Base-by-base conservation (phyloP, 306 rosid species). In the Styphnolobium japonicum region DNA sequence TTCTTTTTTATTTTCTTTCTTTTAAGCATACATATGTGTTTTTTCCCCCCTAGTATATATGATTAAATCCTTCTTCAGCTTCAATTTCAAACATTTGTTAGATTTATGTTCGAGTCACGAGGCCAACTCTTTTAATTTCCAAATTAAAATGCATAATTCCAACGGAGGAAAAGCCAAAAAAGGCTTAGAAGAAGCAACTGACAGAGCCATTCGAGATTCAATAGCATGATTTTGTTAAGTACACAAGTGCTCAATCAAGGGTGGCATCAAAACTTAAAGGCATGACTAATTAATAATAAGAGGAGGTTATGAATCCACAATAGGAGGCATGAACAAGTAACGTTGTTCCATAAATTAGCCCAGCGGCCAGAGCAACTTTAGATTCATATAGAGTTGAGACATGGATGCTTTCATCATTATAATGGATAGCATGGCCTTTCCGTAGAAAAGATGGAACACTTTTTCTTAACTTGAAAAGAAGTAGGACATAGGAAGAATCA, bases 391-490 rank as follows among this genome's bases (percentile, higher is more conserved):
- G 63, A 48, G 31, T 34, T 23, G 80, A 67, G 37, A 0, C 77
- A 34, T 4, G 69, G 71, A 25, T 16, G 16, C 67, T 77, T 67
- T 76, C 39, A 71, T 21, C 66, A 46, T 49, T 22, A 27, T 77
- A 16, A 67, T 73, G 67, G 76, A 49, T 58, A 51, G 49, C 67
- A 80, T 45, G 48, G 77, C 39, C 56, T 81, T 64, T 71, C 55
- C 8, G 62, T 19, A 16, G 43, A 80, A 56, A 64, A 84, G 85
- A 76, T 55, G 73, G 71, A 64, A 43, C 76, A 58, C 15, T 65
- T 52, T 84, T 80, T 73, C 73, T 79, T 73, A 37, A 66, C 73
- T 79, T 16, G 3, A 67, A 83, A 82, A 82, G 79, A 73, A 67
- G 74, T 52, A 48, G 73, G 75, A 25, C 84, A 52, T 58, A 70